Conservation (phyloP, 129 eudicot species). For the Pulicaria dysenterica region DNA sequence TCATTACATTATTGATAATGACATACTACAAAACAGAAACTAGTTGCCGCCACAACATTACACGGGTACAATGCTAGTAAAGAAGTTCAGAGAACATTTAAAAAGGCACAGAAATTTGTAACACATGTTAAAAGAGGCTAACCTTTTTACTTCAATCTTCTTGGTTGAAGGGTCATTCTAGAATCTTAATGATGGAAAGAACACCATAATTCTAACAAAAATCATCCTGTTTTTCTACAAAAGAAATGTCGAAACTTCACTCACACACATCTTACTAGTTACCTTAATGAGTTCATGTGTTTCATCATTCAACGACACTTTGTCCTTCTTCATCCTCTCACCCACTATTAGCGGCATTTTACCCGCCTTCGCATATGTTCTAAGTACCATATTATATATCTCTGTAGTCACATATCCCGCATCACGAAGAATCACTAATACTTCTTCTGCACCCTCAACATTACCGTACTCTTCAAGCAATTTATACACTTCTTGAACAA, state of each 20-base stretch:
- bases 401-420: constrained; percentile 65
- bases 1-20: too few relatives aligned
- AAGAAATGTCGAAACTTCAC: constrained; percentile 52
- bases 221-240: constrained; percentile 11
- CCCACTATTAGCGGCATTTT: constrained; percentile 77
- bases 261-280: constrained; percentile 81
- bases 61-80: too few relatives aligned
- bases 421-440: constrained; percentile 50
- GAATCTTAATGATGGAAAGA: not conserved
- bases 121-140: not conserved
- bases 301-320: constrained; percentile 61
- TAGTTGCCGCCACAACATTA: too few relatives aligned
- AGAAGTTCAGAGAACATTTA: too few relatives aligned
- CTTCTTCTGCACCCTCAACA: constrained; percentile 68
- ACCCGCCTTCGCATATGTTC: constrained; percentile 70
- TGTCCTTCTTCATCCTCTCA: constrained; percentile 85
- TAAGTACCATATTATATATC: constrained; percentile 61
- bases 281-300: constrained; percentile 58
- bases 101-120: not conserved
- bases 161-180: not conserved
- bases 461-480: constrained; percentile 58
- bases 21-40: too few relatives aligned
- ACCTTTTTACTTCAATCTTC: not conserved
- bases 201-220: not conserved
- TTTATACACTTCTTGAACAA: constrained; percentile 50